phyloP scores from a whole-genome alignment of 306 rosid species.

The Cucurbita pepo region DNA sequence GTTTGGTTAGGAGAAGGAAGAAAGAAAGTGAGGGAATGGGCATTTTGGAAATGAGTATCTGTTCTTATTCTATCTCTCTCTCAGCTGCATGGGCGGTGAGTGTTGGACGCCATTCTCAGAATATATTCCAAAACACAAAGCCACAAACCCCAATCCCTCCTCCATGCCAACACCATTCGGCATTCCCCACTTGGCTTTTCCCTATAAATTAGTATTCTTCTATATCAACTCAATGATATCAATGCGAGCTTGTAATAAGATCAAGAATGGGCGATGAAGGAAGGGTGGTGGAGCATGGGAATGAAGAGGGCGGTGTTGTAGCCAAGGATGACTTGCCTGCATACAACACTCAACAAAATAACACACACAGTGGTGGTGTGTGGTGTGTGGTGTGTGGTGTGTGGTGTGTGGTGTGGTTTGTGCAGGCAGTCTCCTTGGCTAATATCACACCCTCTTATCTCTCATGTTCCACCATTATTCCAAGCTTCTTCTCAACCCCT shows the following conservation, averaged over 20 bases:
- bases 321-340: slow-evolving; percentile 10
- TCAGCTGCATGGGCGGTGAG: not conserved
- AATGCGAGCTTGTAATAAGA: not conserved
- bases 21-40: too few relatives aligned
- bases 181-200: not conserved
- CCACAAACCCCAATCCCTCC: not conserved
- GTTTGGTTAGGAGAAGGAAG: too few relatives aligned
- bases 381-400: not conserved
- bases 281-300: slow-evolving; percentile 1
- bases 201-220: not conserved
- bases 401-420: not conserved
- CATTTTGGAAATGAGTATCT: not conserved
- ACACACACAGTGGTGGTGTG: too few relatives aligned
- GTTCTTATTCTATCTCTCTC: not conserved
- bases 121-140: not conserved
- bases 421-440: slow-evolving; percentile 7
- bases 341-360: not conserved
- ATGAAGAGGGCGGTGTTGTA: not conserved
- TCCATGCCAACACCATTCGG: not conserved
- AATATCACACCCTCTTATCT: not conserved
- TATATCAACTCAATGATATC: not conserved
- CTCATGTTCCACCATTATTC: not conserved
- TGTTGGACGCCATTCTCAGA: not conserved
- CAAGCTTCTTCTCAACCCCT: too few relatives aligned
- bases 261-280: not conserved